Percentiles rank a stretch among this genome's conserved stretches.
Conservation (phyloP, 495 filamentous ascomycete genomes). For the Apiosordaria backusii region DNA sequence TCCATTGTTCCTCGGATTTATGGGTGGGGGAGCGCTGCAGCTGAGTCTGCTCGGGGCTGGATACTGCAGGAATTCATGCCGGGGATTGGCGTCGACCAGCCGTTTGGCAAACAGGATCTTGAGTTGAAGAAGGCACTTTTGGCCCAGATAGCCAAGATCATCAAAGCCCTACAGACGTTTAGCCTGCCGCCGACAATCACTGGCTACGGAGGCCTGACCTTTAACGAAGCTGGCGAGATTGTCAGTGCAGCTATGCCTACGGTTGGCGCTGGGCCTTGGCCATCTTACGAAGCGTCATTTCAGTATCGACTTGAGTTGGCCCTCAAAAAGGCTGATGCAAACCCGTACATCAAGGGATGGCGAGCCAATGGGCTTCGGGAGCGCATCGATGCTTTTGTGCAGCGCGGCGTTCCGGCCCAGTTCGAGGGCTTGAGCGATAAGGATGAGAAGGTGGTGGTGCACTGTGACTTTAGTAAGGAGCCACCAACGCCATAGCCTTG, state of each 20-base stretch:
- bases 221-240: neutral
- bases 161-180: constrained; percentile 7
- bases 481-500: neutral
- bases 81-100: neutral
- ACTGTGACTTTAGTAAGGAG: constrained; percentile 6
- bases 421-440: neutral
- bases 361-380: constrained; percentile 4
- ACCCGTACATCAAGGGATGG: constrained; percentile 14
- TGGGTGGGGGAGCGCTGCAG: constrained; percentile 11
- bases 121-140: neutral
- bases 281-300: constrained; percentile 2
- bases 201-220: neutral
- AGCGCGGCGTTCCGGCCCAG: constrained; percentile 7
- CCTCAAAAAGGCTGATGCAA: constrained; percentile 4
- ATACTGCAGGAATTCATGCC: constrained; percentile 14
- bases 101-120: neutral
- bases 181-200: constrained; percentile 2
- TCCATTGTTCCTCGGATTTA: constrained; percentile 10
- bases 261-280: constrained; percentile 4
- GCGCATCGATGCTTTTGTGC: constrained; percentile 7
- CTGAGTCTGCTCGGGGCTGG: constrained; percentile 6
- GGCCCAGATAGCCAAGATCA: constrained; percentile 6
- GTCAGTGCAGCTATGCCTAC: neutral
- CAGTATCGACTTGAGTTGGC: neutral
- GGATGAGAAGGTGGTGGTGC: neutral